Conservation (phyloP, 1,284 basidiomycete species). For the Ustilago lituana region DNA sequence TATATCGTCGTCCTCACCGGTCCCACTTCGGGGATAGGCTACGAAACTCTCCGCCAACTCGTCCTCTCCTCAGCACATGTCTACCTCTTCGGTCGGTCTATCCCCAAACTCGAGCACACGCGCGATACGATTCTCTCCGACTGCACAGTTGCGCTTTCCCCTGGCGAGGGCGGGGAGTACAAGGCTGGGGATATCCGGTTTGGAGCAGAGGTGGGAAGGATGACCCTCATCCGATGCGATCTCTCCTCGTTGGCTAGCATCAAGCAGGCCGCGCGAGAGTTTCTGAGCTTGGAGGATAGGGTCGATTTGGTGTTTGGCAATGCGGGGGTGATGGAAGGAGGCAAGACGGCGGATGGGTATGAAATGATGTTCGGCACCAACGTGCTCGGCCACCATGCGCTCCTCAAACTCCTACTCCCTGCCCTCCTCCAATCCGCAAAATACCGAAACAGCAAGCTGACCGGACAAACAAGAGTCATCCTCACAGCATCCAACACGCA, state of each 20-base stretch:
- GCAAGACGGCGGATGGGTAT: constrained; percentile 43
- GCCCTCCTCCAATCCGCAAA: constrained; percentile 16
- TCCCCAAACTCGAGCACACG: constrained; percentile 7
- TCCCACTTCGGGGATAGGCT: constrained; percentile 59
- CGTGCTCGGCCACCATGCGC: constrained; percentile 50
- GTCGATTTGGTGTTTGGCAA: constrained; percentile 53
- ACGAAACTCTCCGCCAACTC: constrained; percentile 49
- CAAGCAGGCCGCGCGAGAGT: constrained; percentile 27
- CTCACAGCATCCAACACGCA: constrained; percentile 49
- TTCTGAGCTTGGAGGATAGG: constrained; percentile 21
- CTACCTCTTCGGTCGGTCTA: constrained; percentile 43
- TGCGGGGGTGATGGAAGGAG: constrained; percentile 45
- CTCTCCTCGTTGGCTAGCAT: constrained; percentile 40
- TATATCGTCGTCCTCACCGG: constrained; percentile 59
- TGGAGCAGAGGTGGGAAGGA: constrained; percentile 10
- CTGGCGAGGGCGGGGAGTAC: too few species aligned
- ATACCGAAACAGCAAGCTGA: background rate
- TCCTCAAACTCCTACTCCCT: constrained; percentile 44
- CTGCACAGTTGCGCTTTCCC: background rate
- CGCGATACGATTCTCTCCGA: constrained; percentile 10
- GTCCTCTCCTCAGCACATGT: constrained; percentile 54
- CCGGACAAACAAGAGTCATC: constrained; percentile 33
- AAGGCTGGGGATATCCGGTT: background rate
- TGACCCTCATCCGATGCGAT: constrained; percentile 47
- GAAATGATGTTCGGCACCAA: constrained; percentile 58